Conservation (phyloP, 345 rosid genomes). For the Melaleuca alternifolia region DNA sequence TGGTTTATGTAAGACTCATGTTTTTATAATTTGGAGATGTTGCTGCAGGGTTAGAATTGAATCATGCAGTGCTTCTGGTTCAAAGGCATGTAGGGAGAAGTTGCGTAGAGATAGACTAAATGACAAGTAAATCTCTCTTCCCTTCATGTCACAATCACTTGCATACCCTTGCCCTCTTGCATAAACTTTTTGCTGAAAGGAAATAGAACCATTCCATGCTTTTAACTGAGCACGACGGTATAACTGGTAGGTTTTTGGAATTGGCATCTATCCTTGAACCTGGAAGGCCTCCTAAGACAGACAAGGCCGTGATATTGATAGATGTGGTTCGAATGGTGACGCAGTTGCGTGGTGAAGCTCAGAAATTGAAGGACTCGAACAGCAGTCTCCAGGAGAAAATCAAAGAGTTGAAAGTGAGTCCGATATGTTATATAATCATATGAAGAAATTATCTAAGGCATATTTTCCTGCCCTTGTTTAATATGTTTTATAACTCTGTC, state of each 20-base stretch:
- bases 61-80: slow-evolving; percentile 9
- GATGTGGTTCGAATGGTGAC: slow-evolving; percentile 36
- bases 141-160: neutral
- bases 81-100: slow-evolving; percentile 50
- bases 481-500: neutral
- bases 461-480: neutral
- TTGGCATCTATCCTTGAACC: slow-evolving; percentile 34
- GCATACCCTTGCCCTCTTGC: neutral
- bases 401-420: slow-evolving; percentile 29
- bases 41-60: slow-evolving; percentile 8
- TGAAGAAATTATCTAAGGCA: neutral
- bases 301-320: slow-evolving; percentile 31
- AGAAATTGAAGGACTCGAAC: slow-evolving; percentile 32
- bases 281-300: slow-evolving; percentile 33
- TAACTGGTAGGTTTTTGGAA: slow-evolving; percentile 24
- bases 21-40: neutral
- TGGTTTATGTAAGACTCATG: neutral
- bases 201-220: neutral
- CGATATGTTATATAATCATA: neutral
- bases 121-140: slow-evolving; percentile 23
- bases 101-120: slow-evolving; percentile 40
- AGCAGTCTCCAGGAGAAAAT: slow-evolving; percentile 31
- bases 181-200: neutral
- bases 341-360: slow-evolving; percentile 27
- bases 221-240: neutral